These are phyloP conservation scores for Yamadazyma sp. DNA, from an alignment of 1,139 yeast genomes.

Conservation along the genomic window DNA sequence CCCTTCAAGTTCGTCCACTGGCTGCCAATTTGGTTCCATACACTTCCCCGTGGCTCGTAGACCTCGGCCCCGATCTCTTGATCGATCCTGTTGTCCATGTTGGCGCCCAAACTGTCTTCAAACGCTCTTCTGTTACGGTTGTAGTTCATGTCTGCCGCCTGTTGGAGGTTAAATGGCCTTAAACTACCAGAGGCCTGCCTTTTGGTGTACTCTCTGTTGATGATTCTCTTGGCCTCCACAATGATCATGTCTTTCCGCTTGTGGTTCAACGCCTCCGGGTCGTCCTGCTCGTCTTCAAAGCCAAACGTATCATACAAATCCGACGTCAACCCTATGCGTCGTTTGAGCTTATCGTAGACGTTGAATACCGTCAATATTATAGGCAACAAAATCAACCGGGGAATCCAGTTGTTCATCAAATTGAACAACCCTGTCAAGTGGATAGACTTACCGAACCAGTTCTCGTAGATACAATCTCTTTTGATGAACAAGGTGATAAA, in stretches of 20 bases:
- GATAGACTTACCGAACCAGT: slow-evolving; percentile 72
- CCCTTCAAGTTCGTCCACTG: slow-evolving; percentile 24
- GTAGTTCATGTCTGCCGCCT: slow-evolving; percentile 34
- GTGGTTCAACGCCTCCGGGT: slow-evolving; percentile 18
- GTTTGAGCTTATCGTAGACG: slow-evolving; percentile 65
- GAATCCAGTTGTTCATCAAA: slow-evolving; percentile 70
- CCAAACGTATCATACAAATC: slow-evolving; percentile 61
- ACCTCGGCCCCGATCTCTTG: slow-evolving; percentile 7
- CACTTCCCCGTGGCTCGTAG: background rate
- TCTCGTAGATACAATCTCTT: slow-evolving; percentile 47
- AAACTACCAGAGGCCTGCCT: slow-evolving; percentile 23
- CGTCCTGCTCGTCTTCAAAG: slow-evolving; percentile 37
- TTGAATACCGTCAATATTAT: slow-evolving; percentile 62
- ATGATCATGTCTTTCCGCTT: slow-evolving; percentile 39
- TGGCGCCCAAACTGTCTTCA: slow-evolving; percentile 12
- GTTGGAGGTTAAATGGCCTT: slow-evolving; percentile 26
- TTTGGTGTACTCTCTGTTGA: slow-evolving; percentile 34
- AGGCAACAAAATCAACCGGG: slow-evolving; percentile 71
- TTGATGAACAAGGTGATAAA: slow-evolving; percentile 65
- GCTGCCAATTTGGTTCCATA: slow-evolving; percentile 29
- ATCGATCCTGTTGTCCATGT: slow-evolving; percentile 13
- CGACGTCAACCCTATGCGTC: slow-evolving; percentile 41
- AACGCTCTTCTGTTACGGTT: slow-evolving; percentile 30
- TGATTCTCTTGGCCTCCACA: slow-evolving; percentile 44
- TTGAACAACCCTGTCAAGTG: slow-evolving; percentile 75